Conservation (phyloP, 2,329 filamentous ascomycete species). For the Diplocarpon mali region DNA sequence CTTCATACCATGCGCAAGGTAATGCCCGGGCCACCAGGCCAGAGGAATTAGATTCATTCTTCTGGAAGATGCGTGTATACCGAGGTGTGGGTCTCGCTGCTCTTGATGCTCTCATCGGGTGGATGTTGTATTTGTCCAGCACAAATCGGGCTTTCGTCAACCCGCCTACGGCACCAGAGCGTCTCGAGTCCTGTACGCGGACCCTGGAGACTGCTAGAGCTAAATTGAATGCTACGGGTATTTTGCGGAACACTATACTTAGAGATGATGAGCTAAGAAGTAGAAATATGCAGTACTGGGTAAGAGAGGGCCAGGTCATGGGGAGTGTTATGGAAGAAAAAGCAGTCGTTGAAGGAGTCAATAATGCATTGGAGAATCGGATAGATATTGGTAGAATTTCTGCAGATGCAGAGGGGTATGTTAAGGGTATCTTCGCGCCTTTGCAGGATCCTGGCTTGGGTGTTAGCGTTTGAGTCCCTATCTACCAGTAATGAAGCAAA, state of each 20-base stretch:
- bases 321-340: slow-evolving; percentile 67
- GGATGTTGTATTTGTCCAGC: slow-evolving; percentile 60
- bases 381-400: slow-evolving; percentile 52
- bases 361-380: slow-evolving; percentile 52
- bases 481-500: no score
- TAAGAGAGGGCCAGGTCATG: slow-evolving; percentile 62
- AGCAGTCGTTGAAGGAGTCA: slow-evolving; percentile 61
- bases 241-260: slow-evolving; percentile 70
- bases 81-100: slow-evolving; percentile 53
- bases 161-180: slow-evolving; percentile 49
- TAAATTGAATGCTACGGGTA: slow-evolving; percentile 60
- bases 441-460: background rate
- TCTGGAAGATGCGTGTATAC: slow-evolving; percentile 55
- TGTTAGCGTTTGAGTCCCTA: background rate
- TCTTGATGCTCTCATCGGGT: slow-evolving; percentile 53
- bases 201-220: slow-evolving; percentile 48
- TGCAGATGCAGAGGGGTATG: slow-evolving; percentile 53
- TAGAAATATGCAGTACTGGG: slow-evolving; percentile 66
- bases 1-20: slow-evolving; percentile 51
- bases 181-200: slow-evolving; percentile 49
- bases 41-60: slow-evolving; percentile 56
- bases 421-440: slow-evolving; percentile 32
- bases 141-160: slow-evolving; percentile 69
- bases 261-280: slow-evolving; percentile 61
- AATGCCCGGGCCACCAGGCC: slow-evolving; percentile 53